Evolutionary conservation across 805 yeast species (phyloP).

Genomic region (Grigorovia transvaalensis): DNA sequence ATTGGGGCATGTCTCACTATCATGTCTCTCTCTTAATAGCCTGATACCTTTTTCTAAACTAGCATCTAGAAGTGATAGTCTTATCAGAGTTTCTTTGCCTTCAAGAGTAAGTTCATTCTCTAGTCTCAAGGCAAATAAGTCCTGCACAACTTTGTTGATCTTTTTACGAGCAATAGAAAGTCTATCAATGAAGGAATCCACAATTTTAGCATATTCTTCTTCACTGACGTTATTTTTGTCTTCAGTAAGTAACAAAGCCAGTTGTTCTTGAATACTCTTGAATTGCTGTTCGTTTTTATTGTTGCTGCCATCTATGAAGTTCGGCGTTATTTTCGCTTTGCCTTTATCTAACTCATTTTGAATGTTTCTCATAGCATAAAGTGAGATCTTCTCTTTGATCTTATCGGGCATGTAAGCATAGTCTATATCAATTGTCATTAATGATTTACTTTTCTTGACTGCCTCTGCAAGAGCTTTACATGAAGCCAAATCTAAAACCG

Average conservation of each 20-base stretch:
- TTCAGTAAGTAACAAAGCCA: slow-evolving; percentile 34
- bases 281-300: slow-evolving; percentile 33
- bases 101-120: slow-evolving; percentile 48
- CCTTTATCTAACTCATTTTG: slow-evolving; percentile 38
- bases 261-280: slow-evolving; percentile 47
- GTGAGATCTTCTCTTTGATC: slow-evolving; percentile 56
- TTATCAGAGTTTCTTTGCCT: slow-evolving; percentile 69
- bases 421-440: slow-evolving; percentile 62
- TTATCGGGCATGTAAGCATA: slow-evolving; percentile 44
- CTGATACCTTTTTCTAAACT: slow-evolving; percentile 48
- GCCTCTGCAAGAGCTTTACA: slow-evolving; percentile 60
- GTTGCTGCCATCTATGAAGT: not conserved
- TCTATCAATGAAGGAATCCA: slow-evolving; percentile 30
- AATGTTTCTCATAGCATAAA: slow-evolving; percentile 75
- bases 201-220: slow-evolving; percentile 19
- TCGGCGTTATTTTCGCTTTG: slow-evolving; percentile 2
- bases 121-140: slow-evolving; percentile 47
- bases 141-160: slow-evolving; percentile 41
- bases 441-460: slow-evolving; percentile 47
- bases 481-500: slow-evolving; percentile 47
- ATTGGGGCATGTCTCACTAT: not conserved
- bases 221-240: slow-evolving; percentile 14
- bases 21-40: slow-evolving; percentile 25
- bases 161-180: slow-evolving; percentile 30
- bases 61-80: slow-evolving; percentile 61